Evolutionary conservation across 2,329 filamentous ascomycete genomes (phyloP).

Genomic region (Bipolaris gigantea): DNA sequence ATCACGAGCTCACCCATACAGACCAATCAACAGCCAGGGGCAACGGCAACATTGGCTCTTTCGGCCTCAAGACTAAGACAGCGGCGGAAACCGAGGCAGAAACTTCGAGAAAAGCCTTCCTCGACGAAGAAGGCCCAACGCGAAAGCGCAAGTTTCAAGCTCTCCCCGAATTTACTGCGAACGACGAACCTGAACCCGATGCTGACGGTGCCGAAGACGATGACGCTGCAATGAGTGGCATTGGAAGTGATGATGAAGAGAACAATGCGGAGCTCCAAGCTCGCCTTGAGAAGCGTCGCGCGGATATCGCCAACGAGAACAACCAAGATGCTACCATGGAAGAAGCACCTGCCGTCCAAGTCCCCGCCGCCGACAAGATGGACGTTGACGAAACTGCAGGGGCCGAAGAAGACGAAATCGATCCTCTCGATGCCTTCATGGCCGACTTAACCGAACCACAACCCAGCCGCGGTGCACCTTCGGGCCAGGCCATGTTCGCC

Average conservation of each 20-base stretch:
- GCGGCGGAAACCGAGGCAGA: conserved; percentile 69
- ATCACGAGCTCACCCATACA: conserved; percentile 24
- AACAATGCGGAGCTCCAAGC: conserved; percentile 83
- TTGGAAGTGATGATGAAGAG: conserved; percentile 82
- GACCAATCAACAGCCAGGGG: conserved; percentile 60
- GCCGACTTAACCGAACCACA: conserved; percentile 56
- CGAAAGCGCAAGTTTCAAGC: conserved; percentile 82
- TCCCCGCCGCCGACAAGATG: conserved; percentile 53
- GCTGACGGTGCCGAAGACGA: conserved; percentile 63
- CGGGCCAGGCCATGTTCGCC: conserved; percentile 84
- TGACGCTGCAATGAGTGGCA: conserved; percentile 73
- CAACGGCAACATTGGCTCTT: conserved; percentile 75
- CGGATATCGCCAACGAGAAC: conserved; percentile 63
- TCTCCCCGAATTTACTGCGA: conserved; percentile 70
- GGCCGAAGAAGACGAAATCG: conserved; percentile 71
- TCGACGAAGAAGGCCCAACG: conserved; percentile 81
- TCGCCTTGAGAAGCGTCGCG: conserved; percentile 72
- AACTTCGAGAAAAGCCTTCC: conserved; percentile 76
- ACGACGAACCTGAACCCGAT: conserved; percentile 45
- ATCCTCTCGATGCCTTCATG: conserved; percentile 98
- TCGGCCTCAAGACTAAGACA: conserved; percentile 69
- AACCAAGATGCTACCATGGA: conserved; percentile 50
- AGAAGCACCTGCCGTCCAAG: conserved; percentile 41
- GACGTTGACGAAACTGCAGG: conserved; percentile 54
- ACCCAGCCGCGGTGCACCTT: conserved; percentile 56